A percentile compares a stretch with the other conserved stretches of the same genome.
These are phyloP conservation scores for Paratinospora sagittata DNA, from an alignment of 164 flowering plant species.

Conservation along the genomic window DNA sequence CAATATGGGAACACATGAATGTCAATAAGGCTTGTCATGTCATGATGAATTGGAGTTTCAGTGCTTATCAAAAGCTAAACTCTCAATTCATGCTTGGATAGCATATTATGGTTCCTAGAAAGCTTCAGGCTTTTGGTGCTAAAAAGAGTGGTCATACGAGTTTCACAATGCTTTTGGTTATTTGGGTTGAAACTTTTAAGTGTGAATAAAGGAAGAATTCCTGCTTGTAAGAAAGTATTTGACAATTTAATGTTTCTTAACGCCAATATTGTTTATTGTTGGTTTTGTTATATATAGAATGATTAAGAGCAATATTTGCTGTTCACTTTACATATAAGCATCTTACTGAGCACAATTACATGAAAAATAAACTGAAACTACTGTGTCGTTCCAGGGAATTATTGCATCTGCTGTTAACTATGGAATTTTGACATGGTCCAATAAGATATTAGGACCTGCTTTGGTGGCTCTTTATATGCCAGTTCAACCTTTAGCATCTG, in stretches of 20 bases:
- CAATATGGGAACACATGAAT: no score
- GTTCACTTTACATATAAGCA: not conserved
- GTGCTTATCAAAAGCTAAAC: no score
- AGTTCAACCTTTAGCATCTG: conserved; percentile 91
- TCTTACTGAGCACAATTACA: not conserved
- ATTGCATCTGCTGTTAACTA: conserved; percentile 90
- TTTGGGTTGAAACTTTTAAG: not conserved
- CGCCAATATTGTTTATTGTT: not conserved
- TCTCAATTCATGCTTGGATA: no score
- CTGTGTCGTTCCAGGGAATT: conserved; percentile 52
- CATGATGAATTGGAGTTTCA: no score
- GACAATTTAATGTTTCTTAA: not conserved
- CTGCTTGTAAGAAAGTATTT: no score
- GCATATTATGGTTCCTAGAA: no score
- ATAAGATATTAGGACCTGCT: conserved; percentile 88
- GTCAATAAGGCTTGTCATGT: no score
- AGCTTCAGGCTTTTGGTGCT: no score
- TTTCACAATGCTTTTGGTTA: no score
- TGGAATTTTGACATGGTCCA: conserved; percentile 90
- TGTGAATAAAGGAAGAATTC: no score
- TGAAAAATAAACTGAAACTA: not conserved
- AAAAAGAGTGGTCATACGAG: no score
- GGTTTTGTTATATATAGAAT: not conserved
- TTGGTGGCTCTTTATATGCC: conserved; percentile 90
- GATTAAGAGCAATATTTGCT: not conserved